Evolutionary conservation across 2,329 filamentous ascomycete genomes (phyloP).

Genomic region (Pyricularia grisea): DNA sequence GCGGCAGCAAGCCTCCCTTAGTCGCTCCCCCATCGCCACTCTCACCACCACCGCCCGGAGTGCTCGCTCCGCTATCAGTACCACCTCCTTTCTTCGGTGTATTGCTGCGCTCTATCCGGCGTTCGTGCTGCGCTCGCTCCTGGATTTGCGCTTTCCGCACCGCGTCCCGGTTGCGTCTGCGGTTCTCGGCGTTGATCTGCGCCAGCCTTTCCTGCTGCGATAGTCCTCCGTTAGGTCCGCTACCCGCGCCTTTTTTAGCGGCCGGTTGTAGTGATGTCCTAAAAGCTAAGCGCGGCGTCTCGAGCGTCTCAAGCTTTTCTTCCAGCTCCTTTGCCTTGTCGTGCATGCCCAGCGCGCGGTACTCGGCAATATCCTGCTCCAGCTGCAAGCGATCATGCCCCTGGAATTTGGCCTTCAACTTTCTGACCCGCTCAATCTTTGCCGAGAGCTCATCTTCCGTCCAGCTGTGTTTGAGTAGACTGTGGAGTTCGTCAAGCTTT

Average conservation of each 20-base stretch:
- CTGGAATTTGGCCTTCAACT: slow-evolving; percentile 43
- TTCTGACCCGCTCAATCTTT: slow-evolving; percentile 64
- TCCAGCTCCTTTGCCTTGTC: slow-evolving; percentile 44
- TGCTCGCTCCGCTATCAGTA: slow-evolving; percentile 37
- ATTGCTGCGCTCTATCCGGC: slow-evolving; percentile 54
- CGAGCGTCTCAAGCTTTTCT: slow-evolving; percentile 52
- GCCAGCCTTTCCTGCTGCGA: slow-evolving; percentile 75
- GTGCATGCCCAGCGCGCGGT: slow-evolving; percentile 53
- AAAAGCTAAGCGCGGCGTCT: slow-evolving; percentile 65
- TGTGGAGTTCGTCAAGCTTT: slow-evolving; percentile 76
- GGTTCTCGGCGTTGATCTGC: slow-evolving; percentile 75
- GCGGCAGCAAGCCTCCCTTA: slow-evolving; percentile 35
- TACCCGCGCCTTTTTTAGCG: slow-evolving; percentile 32
- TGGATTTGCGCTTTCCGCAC: slow-evolving; percentile 85
- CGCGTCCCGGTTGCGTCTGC: slow-evolving; percentile 74
- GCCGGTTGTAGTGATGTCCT: slow-evolving; percentile 49
- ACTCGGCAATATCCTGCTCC: slow-evolving; percentile 55
- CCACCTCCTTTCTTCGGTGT: slow-evolving; percentile 37
- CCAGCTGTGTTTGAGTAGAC: slow-evolving; percentile 69
- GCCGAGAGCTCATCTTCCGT: slow-evolving; percentile 74
- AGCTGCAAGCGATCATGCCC: slow-evolving; percentile 60
- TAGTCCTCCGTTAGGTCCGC: background rate
- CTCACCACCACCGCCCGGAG: slow-evolving; percentile 31
- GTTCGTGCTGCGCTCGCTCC: slow-evolving; percentile 59
- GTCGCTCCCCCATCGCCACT: slow-evolving; percentile 29